phyloP scores from a whole-genome alignment of 768 basidiomycete genomes.

The Gymnopilus junonius region DNA sequence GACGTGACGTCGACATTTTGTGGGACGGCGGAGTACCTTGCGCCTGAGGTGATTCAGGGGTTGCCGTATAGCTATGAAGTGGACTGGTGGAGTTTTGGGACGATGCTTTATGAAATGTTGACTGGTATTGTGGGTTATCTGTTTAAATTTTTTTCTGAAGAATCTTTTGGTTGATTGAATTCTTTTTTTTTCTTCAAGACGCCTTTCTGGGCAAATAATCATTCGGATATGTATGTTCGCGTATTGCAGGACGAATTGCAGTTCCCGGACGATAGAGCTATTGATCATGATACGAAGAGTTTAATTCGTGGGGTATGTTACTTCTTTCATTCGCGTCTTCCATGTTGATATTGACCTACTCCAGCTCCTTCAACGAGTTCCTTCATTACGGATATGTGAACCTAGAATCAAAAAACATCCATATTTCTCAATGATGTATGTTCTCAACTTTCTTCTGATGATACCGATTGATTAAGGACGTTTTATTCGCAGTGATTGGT shows the following conservation, averaged over 20 bases:
- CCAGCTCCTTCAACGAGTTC: conserved; percentile 92
- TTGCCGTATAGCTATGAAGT: conserved; percentile 91
- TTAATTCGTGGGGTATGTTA: conserved; percentile 88
- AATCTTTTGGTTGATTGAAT: no score
- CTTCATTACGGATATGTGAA: conserved; percentile 88
- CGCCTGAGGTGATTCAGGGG: conserved; percentile 96
- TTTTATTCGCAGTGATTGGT: conserved; percentile 82
- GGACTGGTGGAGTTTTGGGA: conserved; percentile 98
- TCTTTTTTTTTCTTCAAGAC: conserved; percentile 53
- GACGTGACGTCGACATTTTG: conserved; percentile 89
- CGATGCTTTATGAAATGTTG: conserved; percentile 97
- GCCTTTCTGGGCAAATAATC: conserved; percentile 91
- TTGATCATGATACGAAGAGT: conserved; percentile 95
- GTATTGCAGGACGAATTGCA: conserved; percentile 89
- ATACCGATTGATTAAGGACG: conserved; percentile 17
- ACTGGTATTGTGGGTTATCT: conserved; percentile 82
- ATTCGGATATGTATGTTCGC: conserved; percentile 93
- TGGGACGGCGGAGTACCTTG: conserved; percentile 95
- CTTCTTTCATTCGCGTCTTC: not conserved
- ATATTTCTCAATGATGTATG: conserved; percentile 94
- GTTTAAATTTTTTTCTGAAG: conserved; percentile 8
- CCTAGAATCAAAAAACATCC: conserved; percentile 93
- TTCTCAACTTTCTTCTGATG: conserved; percentile 19
- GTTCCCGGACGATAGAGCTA: conserved; percentile 89
- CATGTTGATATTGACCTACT: conserved; percentile 12